These are phyloP conservation scores for Ilex aquifolium DNA, from an alignment of 257 asterid species.

Conservation along the genomic window DNA sequence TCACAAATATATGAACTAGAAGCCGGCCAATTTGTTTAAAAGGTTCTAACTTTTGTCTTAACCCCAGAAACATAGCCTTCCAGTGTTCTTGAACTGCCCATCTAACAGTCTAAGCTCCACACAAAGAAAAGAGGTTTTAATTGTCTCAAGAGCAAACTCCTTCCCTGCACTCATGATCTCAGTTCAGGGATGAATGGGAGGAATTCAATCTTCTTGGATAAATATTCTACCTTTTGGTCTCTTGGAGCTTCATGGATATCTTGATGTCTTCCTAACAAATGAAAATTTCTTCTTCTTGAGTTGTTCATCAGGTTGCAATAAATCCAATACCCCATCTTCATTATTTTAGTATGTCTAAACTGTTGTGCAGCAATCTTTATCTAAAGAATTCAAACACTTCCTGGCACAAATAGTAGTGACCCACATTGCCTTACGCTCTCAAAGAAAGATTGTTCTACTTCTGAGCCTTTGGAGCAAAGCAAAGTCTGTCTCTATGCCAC, in stretches of 20 bases:
- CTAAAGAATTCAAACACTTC: constrained; percentile 55
- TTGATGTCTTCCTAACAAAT: constrained; percentile 55
- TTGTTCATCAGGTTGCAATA: constrained; percentile 78
- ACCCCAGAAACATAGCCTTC: constrained; percentile 44
- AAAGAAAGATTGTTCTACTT: constrained; percentile 17
- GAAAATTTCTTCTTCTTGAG: constrained; percentile 72
- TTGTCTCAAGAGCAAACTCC: constrained; percentile 46
- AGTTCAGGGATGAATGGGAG: constrained; percentile 55
- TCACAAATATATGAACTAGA: constrained; percentile 69
- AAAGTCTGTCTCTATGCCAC: constrained; percentile 48
- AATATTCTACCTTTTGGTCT: constrained; percentile 46
- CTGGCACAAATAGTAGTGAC: constrained; percentile 47
- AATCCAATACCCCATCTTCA: constrained; percentile 59
- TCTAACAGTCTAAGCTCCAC: constrained; percentile 85
- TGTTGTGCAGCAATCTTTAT: constrained; percentile 74
- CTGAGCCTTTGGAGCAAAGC: constrained; percentile 34
- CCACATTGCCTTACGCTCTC: constrained; percentile 64
- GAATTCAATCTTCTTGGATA: constrained; percentile 56
- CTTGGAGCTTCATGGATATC: constrained; percentile 64
- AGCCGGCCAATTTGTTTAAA: constrained; percentile 47
- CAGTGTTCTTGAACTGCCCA: constrained; percentile 94
- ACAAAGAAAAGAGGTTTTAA: constrained; percentile 70
- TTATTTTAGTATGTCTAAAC: constrained; percentile 73
- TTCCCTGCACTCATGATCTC: constrained; percentile 59
- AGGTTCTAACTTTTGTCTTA: constrained; percentile 52